phyloP scores from a whole-genome alignment of 768 basidiomycete genomes.

The Tulasnella sp. region DNA sequence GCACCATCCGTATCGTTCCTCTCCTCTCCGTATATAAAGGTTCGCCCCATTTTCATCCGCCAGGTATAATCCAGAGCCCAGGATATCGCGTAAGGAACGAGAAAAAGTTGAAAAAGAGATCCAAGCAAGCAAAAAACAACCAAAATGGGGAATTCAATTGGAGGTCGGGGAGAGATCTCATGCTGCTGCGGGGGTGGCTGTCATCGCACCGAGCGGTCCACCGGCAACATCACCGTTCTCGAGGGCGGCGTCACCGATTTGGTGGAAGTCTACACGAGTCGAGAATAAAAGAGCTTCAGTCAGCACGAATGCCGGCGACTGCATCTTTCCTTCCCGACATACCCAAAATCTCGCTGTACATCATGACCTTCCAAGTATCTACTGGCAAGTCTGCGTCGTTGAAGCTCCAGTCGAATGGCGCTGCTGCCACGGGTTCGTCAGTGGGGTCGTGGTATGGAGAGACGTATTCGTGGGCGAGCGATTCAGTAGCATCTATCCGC shows the following conservation, averaged over 20 bases:
- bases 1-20: background rate
- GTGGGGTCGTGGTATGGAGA: conserved; percentile 97
- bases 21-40: background rate
- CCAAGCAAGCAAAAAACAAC: background rate
- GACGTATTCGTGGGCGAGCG: conserved; percentile 88
- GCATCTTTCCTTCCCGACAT: conserved; percentile 27
- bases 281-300: background rate
- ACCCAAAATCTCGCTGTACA: conserved; percentile 99
- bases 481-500: conserved; percentile 87
- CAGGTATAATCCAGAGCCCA: background rate
- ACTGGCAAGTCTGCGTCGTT: conserved; percentile 98
- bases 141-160: background rate
- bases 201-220: background rate
- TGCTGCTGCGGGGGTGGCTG: background rate
- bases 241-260: conserved; percentile 19
- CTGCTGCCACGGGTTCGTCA: conserved; percentile 88
- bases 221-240: background rate
- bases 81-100: background rate
- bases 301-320: background rate
- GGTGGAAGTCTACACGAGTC: conserved; percentile 24
- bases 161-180: background rate
- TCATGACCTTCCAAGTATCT: conserved; percentile 99
- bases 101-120: background rate
- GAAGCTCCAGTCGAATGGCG: conserved; percentile 99
- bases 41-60: background rate